A percentile compares a stretch with the other conserved stretches of the same genome.
phyloP scores from a whole-genome alignment of 2,329 filamentous ascomycete species.

The Hysterium pulicare region DNA sequence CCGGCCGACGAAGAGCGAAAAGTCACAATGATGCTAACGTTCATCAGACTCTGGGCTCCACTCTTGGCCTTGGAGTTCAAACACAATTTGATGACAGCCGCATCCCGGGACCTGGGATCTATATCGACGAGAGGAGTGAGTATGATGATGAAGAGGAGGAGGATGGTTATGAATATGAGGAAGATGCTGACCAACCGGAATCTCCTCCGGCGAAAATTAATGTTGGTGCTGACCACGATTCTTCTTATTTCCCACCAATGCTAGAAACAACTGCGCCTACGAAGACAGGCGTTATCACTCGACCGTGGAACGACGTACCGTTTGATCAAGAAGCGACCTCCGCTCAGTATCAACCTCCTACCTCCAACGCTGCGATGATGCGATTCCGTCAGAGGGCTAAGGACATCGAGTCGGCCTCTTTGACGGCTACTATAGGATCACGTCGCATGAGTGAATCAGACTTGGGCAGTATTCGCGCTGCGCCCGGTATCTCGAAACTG shows the following conservation, averaged over 20 bases:
- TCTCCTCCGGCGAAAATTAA: slow-evolving; percentile 36
- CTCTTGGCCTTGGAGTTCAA: slow-evolving; percentile 31
- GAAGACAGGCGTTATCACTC: slow-evolving; percentile 22
- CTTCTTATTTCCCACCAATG: slow-evolving; percentile 29
- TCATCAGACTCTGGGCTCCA: slow-evolving; percentile 17
- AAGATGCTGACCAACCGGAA: slow-evolving; percentile 18
- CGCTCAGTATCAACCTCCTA: slow-evolving; percentile 47
- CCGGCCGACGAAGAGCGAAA: slow-evolving; percentile 46
- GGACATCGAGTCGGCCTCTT: slow-evolving; percentile 53
- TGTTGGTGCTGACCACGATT: slow-evolving; percentile 18
- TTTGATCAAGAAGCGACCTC: slow-evolving; percentile 29
- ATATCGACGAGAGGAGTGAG: slow-evolving; percentile 38
- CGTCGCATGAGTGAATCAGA: slow-evolving; percentile 63
- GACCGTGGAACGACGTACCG: slow-evolving; percentile 50
- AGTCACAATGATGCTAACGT: slow-evolving; percentile 39
- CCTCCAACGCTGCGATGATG: slow-evolving; percentile 55
- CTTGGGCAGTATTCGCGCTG: slow-evolving; percentile 57
- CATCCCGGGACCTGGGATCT: slow-evolving; percentile 52
- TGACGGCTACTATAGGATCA: slow-evolving; percentile 68
- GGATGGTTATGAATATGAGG: slow-evolving; percentile 11
- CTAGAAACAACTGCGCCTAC: slow-evolving; percentile 16
- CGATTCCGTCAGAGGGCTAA: slow-evolving; percentile 48
- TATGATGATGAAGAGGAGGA: slow-evolving; percentile 33
- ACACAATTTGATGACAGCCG: slow-evolving; percentile 35
- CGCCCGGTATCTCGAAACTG: slow-evolving; percentile 59